A percentile compares a stretch with the other conserved stretches of the same genome.
phyloP scores from a whole-genome alignment of 2,329 filamentous ascomycete species.

The Botrytis deweyae region DNA sequence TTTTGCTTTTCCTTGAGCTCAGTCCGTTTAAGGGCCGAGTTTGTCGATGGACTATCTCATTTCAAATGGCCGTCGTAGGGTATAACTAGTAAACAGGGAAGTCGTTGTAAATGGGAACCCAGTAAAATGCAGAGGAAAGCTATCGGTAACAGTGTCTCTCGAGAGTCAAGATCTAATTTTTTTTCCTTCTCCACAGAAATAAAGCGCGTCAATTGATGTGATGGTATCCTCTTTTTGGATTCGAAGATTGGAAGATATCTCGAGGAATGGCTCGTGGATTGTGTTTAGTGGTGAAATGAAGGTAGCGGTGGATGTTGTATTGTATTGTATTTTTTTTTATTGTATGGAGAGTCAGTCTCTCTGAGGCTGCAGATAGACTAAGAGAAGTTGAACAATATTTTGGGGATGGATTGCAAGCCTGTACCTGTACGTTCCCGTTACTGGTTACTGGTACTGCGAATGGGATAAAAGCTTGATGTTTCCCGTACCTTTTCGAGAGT shows the following conservation, averaged over 20 bases:
- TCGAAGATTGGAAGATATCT: background rate
- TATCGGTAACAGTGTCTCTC: constrained; percentile 5
- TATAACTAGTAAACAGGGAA: constrained; percentile 21
- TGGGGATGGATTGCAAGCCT: background rate
- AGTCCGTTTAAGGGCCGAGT: constrained; percentile 39
- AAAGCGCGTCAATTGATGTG: constrained; percentile 17
- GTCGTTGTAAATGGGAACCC: constrained; percentile 4
- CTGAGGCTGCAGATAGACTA: background rate
- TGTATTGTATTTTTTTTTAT: no score
- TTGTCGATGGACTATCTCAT: constrained; percentile 37
- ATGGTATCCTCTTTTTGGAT: background rate
- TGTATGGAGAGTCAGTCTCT: background rate
- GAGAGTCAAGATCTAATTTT: background rate
- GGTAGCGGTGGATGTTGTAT: background rate
- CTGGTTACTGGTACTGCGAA: constrained; percentile 1
- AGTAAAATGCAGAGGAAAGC: constrained; percentile 10
- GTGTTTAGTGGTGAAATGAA: background rate
- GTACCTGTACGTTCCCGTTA: constrained; percentile 6
- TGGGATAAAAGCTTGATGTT: constrained; percentile 1
- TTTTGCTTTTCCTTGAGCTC: constrained; percentile 28
- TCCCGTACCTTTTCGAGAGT: constrained; percentile 6
- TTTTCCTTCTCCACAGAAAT: constrained; percentile 9
- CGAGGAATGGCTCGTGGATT: background rate
- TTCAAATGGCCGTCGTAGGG: constrained; percentile 28
- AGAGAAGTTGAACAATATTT: background rate